These are phyloP conservation scores for Phoenix roebelenii DNA, from an alignment of 176 grass and related monocot species.

Conservation along the genomic window DNA sequence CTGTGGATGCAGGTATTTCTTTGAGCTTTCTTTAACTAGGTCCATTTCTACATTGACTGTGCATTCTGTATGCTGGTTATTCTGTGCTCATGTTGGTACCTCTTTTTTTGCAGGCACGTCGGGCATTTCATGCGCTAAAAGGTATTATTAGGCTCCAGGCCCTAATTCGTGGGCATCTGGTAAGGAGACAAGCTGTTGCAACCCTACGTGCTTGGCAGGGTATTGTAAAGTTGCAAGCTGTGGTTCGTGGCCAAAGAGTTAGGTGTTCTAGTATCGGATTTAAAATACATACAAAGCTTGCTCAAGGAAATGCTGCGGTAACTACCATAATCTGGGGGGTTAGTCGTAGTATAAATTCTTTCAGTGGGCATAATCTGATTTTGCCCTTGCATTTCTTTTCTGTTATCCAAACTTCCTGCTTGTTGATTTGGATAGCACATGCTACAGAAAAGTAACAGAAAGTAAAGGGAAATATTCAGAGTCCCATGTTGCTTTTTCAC, in stretches of 20 bases:
- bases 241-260: constrained; percentile 61
- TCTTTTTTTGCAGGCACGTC: constrained; percentile 51
- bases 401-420: neutral
- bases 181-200: constrained; percentile 75
- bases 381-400: constrained; percentile 1
- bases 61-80: no score
- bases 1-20: no score
- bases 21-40: no score
- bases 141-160: constrained; percentile 94
- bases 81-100: neutral
- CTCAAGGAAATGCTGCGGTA: constrained; percentile 27
- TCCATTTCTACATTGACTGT: no score
- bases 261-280: constrained; percentile 29
- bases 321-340: constrained; percentile 6
- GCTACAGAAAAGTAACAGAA: no score
- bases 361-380: neutral
- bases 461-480: no score
- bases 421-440: no score
- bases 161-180: constrained; percentile 85
- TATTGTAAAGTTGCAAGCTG: constrained; percentile 70
- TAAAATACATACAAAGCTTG: constrained; percentile 24
- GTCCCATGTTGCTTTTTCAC: no score
- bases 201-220: constrained; percentile 55
- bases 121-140: constrained; percentile 76
- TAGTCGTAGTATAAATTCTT: neutral